Conservation (phyloP, 1,284 basidiomycete species). For the Exobasidium cylindrosporum region DNA sequence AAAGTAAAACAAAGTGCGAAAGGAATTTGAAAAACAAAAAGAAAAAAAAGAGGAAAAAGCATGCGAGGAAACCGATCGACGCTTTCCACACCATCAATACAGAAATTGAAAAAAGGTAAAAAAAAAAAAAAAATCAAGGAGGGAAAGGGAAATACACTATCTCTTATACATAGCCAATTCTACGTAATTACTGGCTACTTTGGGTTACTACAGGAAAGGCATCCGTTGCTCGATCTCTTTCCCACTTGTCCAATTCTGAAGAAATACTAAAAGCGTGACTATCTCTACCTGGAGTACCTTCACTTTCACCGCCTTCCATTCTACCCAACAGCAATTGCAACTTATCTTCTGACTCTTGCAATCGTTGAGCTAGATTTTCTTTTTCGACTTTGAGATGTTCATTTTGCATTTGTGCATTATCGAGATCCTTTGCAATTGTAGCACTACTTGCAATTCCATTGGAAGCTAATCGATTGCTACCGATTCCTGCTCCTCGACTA, state of each 20-base stretch:
- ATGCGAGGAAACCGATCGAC: background rate
- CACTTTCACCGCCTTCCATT: conserved; percentile 36
- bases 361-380: conserved; percentile 29
- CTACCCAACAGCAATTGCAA: conserved; percentile 38
- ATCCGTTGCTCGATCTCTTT: conserved; percentile 15
- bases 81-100: too few species aligned
- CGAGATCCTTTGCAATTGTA: conserved; percentile 8
- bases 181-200: background rate
- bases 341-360: conserved; percentile 43
- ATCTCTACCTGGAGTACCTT: conserved; percentile 11
- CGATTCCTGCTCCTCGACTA: background rate
- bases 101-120: too few species aligned
- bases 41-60: background rate
- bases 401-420: conserved; percentile 29
- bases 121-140: background rate
- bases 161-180: background rate
- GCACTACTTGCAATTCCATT: background rate
- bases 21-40: background rate
- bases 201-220: background rate
- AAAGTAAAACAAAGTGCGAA: background rate
- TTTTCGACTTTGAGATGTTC: conserved; percentile 41
- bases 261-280: conserved; percentile 29
- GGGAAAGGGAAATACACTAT: background rate
- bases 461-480: background rate
- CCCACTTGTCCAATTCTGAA: conserved; percentile 49